These are phyloP conservation scores for Niveomyces coronatus DNA, from an alignment of 2,329 filamentous ascomycete genomes.

Conservation along the genomic window DNA sequence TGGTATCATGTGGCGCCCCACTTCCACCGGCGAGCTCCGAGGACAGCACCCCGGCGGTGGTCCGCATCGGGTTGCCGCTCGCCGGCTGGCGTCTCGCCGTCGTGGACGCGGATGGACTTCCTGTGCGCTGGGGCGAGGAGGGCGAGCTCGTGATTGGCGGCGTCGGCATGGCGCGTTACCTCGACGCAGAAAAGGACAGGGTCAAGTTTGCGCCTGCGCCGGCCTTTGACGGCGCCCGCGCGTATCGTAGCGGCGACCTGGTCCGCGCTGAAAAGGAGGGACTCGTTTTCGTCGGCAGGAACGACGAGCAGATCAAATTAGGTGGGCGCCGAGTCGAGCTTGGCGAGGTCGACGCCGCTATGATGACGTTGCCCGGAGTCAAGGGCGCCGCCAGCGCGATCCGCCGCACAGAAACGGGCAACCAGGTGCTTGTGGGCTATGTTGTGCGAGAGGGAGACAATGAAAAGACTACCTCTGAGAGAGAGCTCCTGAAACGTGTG, in stretches of 20 bases:
- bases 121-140: conserved; percentile 24
- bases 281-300: conserved; percentile 16
- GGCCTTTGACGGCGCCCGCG: conserved; percentile 14
- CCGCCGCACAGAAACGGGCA: conserved; percentile 13
- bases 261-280: conserved; percentile 15
- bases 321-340: conserved; percentile 19
- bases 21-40: conserved; percentile 12
- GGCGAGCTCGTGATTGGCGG: conserved; percentile 17
- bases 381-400: conserved; percentile 13
- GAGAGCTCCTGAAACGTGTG: conserved; percentile 7
- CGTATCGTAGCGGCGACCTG: conserved; percentile 18
- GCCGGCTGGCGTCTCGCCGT: conserved; percentile 16
- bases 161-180: conserved; percentile 15
- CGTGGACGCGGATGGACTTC: conserved; percentile 30
- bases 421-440: conserved; percentile 15
- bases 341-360: conserved; percentile 17
- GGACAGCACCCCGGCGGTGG: too few relatives aligned
- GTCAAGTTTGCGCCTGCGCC: conserved; percentile 13
- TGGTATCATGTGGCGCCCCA: conserved; percentile 15
- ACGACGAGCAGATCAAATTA: conserved; percentile 21
- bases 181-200: conserved; percentile 13
- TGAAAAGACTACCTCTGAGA: conserved; percentile 1
- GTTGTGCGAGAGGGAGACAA: conserved; percentile 11
- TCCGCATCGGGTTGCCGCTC: conserved; percentile 14
- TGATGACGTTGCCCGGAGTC: conserved; percentile 15